Evolutionary conservation across 2,329 filamentous ascomycete genomes (phyloP), one percentile per base, ranked within the genome.

Genomic region (Colletotrichum chlorophyti): DNA sequence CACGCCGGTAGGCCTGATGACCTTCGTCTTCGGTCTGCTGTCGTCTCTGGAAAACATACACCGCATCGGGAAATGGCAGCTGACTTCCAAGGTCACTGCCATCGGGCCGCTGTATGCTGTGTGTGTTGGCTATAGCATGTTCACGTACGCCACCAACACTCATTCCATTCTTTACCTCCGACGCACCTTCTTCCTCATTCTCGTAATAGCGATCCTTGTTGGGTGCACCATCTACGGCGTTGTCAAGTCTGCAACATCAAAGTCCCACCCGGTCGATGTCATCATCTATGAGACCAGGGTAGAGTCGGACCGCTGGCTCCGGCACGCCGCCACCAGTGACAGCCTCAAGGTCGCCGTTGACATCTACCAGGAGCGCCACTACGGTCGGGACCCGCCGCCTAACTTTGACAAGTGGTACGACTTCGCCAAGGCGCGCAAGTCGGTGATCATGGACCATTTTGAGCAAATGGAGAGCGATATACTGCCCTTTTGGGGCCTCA

Each of bases 381-480:
- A 90, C 65, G 85, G 86, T 12, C 84, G 91, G 59, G 77, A 85
- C 24, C 92, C 93, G 14, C 93, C 93, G 10, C 90, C 88, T 1
- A 84, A 90, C 58, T 97, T 96, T 66, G 90, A 93, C 66, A 86
- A 87, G 64, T 97, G 93, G 93, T 96, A 89, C 69, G 81, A 88
- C 17, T 92, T 91, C 67, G 91, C 92, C 5, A 84, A 83, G 61
- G 78, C 83, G n/a, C 85, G 82, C 55, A 81, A 83, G 1, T 89
- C 93, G 0, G 78, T 85, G 49, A 78, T 96, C 48, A 86, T 95
- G 52, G 93, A 97, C 66, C 86, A 91, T 62, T 97, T 91, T 65
- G 87, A 91, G 64, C 91, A 89, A 43, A 92, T 96, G 52, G 87
- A 91, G 64, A 80, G 87, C 52, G 87, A 91, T 61, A 74, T 96